Evolutionary conservation across 306 rosid genomes (phyloP).

Genomic region (Glycine tomentella): DNA sequence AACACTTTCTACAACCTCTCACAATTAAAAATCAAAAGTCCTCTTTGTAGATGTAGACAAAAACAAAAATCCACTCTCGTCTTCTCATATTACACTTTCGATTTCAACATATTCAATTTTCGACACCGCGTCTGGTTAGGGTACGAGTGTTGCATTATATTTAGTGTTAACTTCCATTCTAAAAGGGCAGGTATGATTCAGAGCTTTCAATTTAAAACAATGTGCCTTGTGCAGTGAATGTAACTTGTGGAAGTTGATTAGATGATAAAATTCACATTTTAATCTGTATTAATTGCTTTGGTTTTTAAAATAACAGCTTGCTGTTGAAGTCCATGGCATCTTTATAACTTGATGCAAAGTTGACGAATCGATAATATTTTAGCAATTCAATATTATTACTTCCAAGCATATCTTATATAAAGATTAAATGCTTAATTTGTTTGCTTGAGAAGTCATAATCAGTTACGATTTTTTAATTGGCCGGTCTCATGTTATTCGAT

Average conservation of each 20-base stretch:
- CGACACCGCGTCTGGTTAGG: no score
- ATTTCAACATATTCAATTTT: no score
- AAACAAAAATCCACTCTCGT: no score
- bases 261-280: conserved; percentile 22
- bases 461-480: no score
- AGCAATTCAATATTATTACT: conserved; percentile 1
- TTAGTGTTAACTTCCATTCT: conserved; percentile 76
- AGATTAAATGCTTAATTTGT: conserved; percentile 7
- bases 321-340: conserved; percentile 3
- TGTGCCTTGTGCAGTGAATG: conserved; percentile 37
- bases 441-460: conserved; percentile 26
- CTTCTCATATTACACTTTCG: no score
- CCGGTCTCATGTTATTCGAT: no score
- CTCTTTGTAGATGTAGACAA: no score
- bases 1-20: no score
- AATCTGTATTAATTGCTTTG: conserved; percentile 4
- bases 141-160: no score
- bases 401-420: conserved; percentile 25
- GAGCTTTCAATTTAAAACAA: conserved; percentile 42
- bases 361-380: conserved; percentile 13
- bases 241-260: conserved; percentile 36
- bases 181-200: conserved; percentile 88
- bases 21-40: no score
- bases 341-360: conserved; percentile 20
- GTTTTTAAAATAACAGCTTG: conserved; percentile 21